Evolutionary conservation across 192 early-diverging fungal genomes (phyloP), one percentile per base, ranked within the genome.

Genomic region (Mortierella hygrophila): DNA sequence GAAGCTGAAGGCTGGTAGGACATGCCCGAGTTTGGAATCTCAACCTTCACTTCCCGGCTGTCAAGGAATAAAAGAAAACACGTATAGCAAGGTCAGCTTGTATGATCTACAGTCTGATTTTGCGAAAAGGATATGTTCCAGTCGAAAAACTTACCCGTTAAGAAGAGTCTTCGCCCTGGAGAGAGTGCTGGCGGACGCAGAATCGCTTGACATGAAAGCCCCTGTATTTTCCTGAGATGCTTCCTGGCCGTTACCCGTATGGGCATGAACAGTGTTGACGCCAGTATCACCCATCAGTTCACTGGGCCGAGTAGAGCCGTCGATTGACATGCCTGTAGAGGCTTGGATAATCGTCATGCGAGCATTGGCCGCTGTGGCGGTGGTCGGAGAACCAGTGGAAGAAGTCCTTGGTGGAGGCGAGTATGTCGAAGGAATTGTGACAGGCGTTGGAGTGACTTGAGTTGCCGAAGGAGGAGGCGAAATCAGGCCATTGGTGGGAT

Each of bases 1-100:
- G 54, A 63, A 1, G 77, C 71, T 20, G 76, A 68, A 10, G 82
- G 82, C 21, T 83, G 76, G 26, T 83, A 77, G 2, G 76, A 73
- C 26, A 15, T 83, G 0, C 40, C 71, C 6, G 81, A 82, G 46
- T 83, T 83, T 38, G 82, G 82, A 68, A 83, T 83, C 71, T 83
- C 82, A 0, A 83, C 82, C 60, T 83, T 83, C 32, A 77, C 72
- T 4, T 60, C 70, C 9, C 57, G 41, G 6, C 46, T 46, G 40
- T 26, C 54, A 20, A 21, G 21, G 9, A 35, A 13, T 69, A 29
- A 0, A 21, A 41, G 8, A 21, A 26, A 76, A 21, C 1, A 26
- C 0, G 11, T 5, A 21, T 21, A 55, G 10, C 2, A 21, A 40
- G 26, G 23, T 20, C 7, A 29, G 52, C 10, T 23, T 57, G 49